These are phyloP conservation scores for Phytophthora megakarya DNA, from an alignment of 352 stramenopile genomes.

Conservation along the genomic window DNA sequence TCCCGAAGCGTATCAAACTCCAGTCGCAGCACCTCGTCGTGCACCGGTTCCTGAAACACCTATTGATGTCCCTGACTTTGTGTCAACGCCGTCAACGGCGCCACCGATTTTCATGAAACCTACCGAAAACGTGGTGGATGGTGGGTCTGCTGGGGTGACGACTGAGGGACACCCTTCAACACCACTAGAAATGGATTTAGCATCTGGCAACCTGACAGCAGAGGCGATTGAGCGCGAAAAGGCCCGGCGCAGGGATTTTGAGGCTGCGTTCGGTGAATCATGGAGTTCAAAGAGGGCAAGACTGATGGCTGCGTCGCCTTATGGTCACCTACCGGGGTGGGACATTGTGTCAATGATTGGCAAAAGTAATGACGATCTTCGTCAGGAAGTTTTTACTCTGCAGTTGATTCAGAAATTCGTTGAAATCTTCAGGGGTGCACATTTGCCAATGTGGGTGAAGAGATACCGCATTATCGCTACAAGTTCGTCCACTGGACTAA, in stretches of 20 bases:
- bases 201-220: slow-evolving; percentile 59
- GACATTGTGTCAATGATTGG: slow-evolving; percentile 97
- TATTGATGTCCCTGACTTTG: slow-evolving; percentile 54
- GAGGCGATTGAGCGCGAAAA: slow-evolving; percentile 85
- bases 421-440: slow-evolving; percentile 95
- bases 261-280: slow-evolving; percentile 94
- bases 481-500: slow-evolving; percentile 94
- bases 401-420: slow-evolving; percentile 98
- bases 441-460: slow-evolving; percentile 95
- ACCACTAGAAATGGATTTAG: slow-evolving; percentile 66
- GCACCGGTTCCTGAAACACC: slow-evolving; percentile 65
- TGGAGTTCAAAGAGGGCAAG: slow-evolving; percentile 95
- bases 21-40: slow-evolving; percentile 24
- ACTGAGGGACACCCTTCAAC: slow-evolving; percentile 19
- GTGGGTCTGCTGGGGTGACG: background rate
- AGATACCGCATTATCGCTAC: slow-evolving; percentile 98
- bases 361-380: slow-evolving; percentile 98
- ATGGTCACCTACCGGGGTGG: slow-evolving; percentile 90
- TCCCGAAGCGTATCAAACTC: slow-evolving; percentile 26
- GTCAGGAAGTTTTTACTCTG: slow-evolving; percentile 99
- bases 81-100: slow-evolving; percentile 58
- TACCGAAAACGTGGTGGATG: slow-evolving; percentile 23
- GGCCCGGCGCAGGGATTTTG: slow-evolving; percentile 76
- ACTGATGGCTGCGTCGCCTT: slow-evolving; percentile 85
- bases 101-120: slow-evolving; percentile 34